Evolutionary conservation across 2,329 filamentous ascomycete genomes (phyloP), one percentile per base, ranked within the genome.

Genomic region (Colletotrichum trifolii): DNA sequence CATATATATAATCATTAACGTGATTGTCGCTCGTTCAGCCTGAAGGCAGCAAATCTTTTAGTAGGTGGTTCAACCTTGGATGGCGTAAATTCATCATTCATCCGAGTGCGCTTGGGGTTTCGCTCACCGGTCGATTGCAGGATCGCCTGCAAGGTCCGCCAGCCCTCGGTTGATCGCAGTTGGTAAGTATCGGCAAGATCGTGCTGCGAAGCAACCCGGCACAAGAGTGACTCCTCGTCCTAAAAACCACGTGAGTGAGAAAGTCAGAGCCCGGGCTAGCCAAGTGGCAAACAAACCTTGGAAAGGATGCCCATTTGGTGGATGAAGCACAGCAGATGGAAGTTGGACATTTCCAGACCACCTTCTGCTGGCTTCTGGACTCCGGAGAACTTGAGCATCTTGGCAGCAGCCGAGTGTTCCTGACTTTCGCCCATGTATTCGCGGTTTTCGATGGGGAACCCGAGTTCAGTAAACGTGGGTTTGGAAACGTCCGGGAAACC

Each of bases 41-140:
- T 89, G 84, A 88, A 85, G 79, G 85, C 83, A 84, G 85, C 85
- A 86, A 89, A 84, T 80, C 85, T 82, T 82, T 89, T 89, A 87
- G 86, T 83, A 83, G 88, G 84, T 69, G 82, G 84, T 80, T 85
- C 83, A 75, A 80, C 82, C 69, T 67, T 71, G 71, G 70, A 67
- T 64, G 66, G 71, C 70, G 70, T 72, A 68, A 74, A 72, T 71
- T 71, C 78, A 75, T 75, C 76, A 73, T 75, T 73, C 70, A 78
- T 76, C 74, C 80, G 81, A 75, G 76, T 79, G 75, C 88, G 91
- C 86, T 96, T 96, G 79, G 89, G 90, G 87, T 91, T 88, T 88
- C 91, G 91, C 92, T 97, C 94, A 97, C 94, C 93, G 87, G 93
- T 94, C 88, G 94, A 92, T 89, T 96, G 89, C 82, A 98, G 87